These are phyloP conservation scores for Paramecium caudatum DNA, from an alignment of 73 alveolate genomes.

Conservation along the genomic window DNA sequence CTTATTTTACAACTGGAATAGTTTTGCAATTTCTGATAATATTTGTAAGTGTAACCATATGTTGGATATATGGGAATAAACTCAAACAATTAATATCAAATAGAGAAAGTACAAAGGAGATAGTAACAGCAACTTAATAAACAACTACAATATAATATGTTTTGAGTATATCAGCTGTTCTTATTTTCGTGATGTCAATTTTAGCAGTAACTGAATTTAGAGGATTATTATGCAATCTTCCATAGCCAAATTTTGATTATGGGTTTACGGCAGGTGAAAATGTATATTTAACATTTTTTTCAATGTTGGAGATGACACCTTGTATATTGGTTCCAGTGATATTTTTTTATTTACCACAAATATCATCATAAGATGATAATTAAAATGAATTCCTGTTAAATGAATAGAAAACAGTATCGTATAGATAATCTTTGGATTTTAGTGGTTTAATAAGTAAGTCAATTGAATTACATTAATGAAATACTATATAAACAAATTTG, in stretches of 20 bases:
- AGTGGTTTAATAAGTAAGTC: slow-evolving; percentile 11
- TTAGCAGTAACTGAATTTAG: background rate
- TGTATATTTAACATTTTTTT: slow-evolving; percentile 21
- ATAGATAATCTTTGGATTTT: slow-evolving; percentile 30
- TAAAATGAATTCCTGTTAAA: background rate
- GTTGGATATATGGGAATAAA: slow-evolving; percentile 18
- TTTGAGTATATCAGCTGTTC: background rate
- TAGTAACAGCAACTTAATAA: slow-evolving; percentile 8
- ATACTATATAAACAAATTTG: background rate
- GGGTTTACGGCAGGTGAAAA: slow-evolving; percentile 41
- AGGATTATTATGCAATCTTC: background rate
- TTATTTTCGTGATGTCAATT: background rate
- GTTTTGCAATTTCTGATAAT: background rate
- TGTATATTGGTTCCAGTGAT: slow-evolving; percentile 43
- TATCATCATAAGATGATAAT: background rate
- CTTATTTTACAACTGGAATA: slow-evolving; percentile 7
- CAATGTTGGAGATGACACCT: slow-evolving; percentile 59
- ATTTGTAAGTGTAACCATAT: background rate
- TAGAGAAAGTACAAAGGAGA: background rate
- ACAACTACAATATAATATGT: slow-evolving; percentile 11
- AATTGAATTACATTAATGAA: slow-evolving; percentile 7
- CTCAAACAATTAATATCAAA: background rate
- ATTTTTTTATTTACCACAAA: slow-evolving; percentile 31
- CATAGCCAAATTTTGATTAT: background rate
- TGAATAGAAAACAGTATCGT: background rate